Conservation (phyloP, 768 basidiomycete species). For the Boletus bicolor region DNA sequence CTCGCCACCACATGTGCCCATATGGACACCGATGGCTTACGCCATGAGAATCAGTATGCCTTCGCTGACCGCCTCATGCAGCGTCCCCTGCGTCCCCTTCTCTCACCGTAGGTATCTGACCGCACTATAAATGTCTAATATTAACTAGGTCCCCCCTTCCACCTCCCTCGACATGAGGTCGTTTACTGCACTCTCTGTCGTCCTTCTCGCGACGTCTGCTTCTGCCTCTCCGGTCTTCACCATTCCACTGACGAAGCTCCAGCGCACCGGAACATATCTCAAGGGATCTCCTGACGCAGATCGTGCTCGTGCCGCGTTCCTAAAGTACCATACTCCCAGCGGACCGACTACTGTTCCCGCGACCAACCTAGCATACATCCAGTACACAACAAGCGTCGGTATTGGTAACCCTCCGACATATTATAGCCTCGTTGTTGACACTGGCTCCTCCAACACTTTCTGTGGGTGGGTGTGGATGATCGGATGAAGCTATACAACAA, state of each 20-base stretch:
- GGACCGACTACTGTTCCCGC: conserved; percentile 16
- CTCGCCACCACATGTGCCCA: background rate
- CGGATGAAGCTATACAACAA: background rate
- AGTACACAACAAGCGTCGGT: conserved; percentile 24
- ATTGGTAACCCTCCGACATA: conserved; percentile 28
- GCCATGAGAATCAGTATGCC: background rate
- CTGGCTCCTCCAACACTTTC: conserved; percentile 33
- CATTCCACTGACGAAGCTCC: conserved; percentile 13
- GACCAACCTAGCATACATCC: conserved; percentile 11
- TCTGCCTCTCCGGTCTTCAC: conserved; percentile 6
- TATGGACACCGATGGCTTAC: background rate
- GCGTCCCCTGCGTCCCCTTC: background rate
- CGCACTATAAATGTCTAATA: conserved; percentile 4
- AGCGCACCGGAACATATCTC: conserved; percentile 12
- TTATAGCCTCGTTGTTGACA: conserved; percentile 31
- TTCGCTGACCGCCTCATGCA: background rate
- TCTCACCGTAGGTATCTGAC: background rate
- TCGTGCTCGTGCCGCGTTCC: conserved; percentile 14
- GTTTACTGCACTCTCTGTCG: conserved; percentile 2
- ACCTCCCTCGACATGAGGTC: conserved; percentile 11
- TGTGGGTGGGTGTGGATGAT: conserved; percentile 10
- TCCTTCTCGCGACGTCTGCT: conserved; percentile 5
- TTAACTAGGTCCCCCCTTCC: background rate
- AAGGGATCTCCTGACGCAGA: conserved; percentile 16
- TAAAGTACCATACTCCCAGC: conserved; percentile 1